phyloP scores from a whole-genome alignment of 2,329 filamentous ascomycete genomes.

The Rutstroemia sp. region DNA sequence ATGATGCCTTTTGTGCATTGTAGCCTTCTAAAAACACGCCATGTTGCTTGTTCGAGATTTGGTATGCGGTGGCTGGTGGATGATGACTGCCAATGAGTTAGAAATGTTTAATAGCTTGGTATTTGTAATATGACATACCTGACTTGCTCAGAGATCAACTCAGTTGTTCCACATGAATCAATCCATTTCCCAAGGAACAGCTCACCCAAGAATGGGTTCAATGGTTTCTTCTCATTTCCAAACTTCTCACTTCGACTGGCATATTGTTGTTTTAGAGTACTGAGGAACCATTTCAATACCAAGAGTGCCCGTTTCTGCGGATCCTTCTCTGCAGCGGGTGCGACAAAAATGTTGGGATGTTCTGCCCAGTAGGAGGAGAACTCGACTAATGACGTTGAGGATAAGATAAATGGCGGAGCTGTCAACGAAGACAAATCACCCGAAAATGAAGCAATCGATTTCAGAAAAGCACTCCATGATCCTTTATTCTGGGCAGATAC shows the following conservation, averaged over 20 bases:
- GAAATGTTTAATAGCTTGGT: background rate
- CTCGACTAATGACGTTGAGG: slow-evolving; percentile 69
- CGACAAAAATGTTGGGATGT: slow-evolving; percentile 69
- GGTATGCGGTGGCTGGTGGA: slow-evolving; percentile 90
- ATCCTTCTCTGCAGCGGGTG: slow-evolving; percentile 72
- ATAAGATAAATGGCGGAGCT: slow-evolving; percentile 76
- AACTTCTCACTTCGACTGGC: slow-evolving; percentile 66
- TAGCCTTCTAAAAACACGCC: slow-evolving; percentile 78
- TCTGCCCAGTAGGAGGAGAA: slow-evolving; percentile 81
- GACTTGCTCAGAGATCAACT: slow-evolving; percentile 90
- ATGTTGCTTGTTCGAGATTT: slow-evolving; percentile 78
- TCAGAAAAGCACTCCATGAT: slow-evolving; percentile 29
- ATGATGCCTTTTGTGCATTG: slow-evolving; percentile 94
- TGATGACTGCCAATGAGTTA: slow-evolving; percentile 56
- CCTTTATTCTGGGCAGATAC: slow-evolving; percentile 27
- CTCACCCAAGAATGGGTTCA: slow-evolving; percentile 95
- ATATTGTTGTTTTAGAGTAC: slow-evolving; percentile 82
- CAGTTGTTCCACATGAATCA: slow-evolving; percentile 72
- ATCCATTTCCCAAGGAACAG: slow-evolving; percentile 90
- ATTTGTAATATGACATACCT: slow-evolving; percentile 40
- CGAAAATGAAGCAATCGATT: slow-evolving; percentile 73
- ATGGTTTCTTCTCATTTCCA: slow-evolving; percentile 93
- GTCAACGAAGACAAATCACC: slow-evolving; percentile 76
- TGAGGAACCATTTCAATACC: slow-evolving; percentile 95
- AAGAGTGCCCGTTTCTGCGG: slow-evolving; percentile 74